Evolutionary conservation across 208 protist genomes (phyloP).

Genomic region (Angomonas ambiguus): DNA sequence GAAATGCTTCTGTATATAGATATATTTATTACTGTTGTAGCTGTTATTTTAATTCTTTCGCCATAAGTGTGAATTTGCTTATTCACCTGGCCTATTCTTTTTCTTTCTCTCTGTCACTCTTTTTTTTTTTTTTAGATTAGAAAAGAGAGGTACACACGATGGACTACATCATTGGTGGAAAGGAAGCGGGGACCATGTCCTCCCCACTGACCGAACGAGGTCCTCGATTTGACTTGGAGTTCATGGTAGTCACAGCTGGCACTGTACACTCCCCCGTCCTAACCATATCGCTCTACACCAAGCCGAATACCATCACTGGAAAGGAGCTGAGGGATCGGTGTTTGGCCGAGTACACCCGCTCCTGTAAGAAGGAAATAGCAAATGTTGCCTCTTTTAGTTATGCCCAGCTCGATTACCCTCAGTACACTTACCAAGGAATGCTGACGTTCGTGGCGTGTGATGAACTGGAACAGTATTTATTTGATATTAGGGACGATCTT

Average conservation of each 20-base stretch:
- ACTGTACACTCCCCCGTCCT: not conserved
- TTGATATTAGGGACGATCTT: slow-evolving; percentile 55
- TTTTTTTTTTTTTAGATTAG: no score
- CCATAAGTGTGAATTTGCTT: no score
- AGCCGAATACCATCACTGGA: slow-evolving; percentile 2
- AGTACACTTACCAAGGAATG: slow-evolving; percentile 16
- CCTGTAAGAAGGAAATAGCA: not conserved
- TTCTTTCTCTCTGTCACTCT: not conserved
- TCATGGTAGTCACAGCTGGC: slow-evolving; percentile 5
- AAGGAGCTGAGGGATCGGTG: not conserved
- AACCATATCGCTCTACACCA: slow-evolving; percentile 8
- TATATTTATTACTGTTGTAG: no score
- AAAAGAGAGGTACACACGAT: not conserved
- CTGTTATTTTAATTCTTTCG: no score
- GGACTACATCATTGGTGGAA: not conserved
- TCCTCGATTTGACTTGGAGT: slow-evolving; percentile 4
- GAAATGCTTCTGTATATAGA: no score
- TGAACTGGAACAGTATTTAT: slow-evolving; percentile 34
- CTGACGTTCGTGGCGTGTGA: slow-evolving; percentile 37
- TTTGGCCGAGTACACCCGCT: not conserved
- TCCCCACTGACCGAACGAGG: not conserved
- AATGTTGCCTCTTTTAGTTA: slow-evolving; percentile 20
- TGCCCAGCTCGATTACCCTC: slow-evolving; percentile 26
- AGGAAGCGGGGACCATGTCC: not conserved
- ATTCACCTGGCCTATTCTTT: not conserved